phyloP scores from a whole-genome alignment of 1,139 yeast species.

The Lodderomyces pseudojiufengensis region DNA sequence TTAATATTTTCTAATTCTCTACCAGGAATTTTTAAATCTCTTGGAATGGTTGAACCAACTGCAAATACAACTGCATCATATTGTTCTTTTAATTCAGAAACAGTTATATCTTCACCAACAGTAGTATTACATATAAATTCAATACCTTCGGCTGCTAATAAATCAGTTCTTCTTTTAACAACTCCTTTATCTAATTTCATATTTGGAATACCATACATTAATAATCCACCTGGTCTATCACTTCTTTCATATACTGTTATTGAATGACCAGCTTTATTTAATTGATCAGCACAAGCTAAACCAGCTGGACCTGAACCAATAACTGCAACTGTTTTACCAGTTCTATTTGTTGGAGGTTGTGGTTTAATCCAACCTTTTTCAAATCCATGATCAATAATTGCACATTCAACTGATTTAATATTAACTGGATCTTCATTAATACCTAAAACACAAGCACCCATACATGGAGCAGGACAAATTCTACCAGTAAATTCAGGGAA shows the following conservation, averaged over 20 bases:
- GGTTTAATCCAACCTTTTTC: conserved; percentile 97
- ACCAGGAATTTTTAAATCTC: conserved; percentile 92
- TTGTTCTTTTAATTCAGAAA: conserved; percentile 59
- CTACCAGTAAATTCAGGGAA: conserved; percentile 99
- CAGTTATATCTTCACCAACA: conserved; percentile 76
- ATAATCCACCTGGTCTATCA: conserved; percentile 93
- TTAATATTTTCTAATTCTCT: conserved; percentile 86
- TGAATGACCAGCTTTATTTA: conserved; percentile 90
- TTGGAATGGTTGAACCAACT: conserved; percentile 95
- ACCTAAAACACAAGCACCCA: conserved; percentile 96
- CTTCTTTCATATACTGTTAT: conserved; percentile 92
- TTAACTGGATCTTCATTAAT: conserved; percentile 95
- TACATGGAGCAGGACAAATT: conserved; percentile 99
- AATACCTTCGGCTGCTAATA: conserved; percentile 88
- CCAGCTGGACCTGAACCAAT: conserved; percentile 99
- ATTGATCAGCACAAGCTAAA: conserved; percentile 92
- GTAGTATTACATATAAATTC: conserved; percentile 72
- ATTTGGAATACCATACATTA: conserved; percentile 99
- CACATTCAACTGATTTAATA: conserved; percentile 92
- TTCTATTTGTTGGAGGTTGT: conserved; percentile 69
- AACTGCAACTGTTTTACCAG: conserved; percentile 81
- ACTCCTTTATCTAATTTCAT: conserved; percentile 94
- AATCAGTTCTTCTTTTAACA: conserved; percentile 89
- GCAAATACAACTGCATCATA: conserved; percentile 87
- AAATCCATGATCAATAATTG: conserved; percentile 93